phyloP scores from a whole-genome alignment of 1,284 basidiomycete species.

The Ceratorhiza oryzae-sativae region DNA sequence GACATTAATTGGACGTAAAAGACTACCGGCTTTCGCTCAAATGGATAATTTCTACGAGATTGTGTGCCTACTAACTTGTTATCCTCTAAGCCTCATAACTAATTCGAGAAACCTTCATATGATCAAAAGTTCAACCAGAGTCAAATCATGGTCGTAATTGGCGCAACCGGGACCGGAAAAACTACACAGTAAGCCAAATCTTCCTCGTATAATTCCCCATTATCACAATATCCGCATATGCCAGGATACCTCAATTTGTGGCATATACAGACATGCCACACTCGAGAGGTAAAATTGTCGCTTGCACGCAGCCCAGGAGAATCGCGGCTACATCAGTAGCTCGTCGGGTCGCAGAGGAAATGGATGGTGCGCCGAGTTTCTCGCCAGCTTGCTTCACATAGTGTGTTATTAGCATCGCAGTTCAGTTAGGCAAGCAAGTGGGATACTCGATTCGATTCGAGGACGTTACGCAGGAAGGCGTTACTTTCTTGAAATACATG shows the following conservation, averaged over 20 bases:
- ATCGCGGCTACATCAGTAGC: slow-evolving; percentile 99
- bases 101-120: too few relatives aligned
- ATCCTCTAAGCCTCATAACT: too few relatives aligned
- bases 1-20: slow-evolving; percentile 84
- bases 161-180: slow-evolving; percentile 98
- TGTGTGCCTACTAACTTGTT: slow-evolving; percentile 56
- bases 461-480: slow-evolving; percentile 91
- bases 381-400: slow-evolving; percentile 57
- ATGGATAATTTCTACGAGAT: slow-evolving; percentile 92
- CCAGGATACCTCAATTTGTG: slow-evolving; percentile 95
- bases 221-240: slow-evolving; percentile 41
- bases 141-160: slow-evolving; percentile 95
- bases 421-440: slow-evolving; percentile 90
- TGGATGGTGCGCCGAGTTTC: slow-evolving; percentile 77
- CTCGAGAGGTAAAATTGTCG: slow-evolving; percentile 86
- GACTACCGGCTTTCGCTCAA: slow-evolving; percentile 90
- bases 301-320: slow-evolving; percentile 96
- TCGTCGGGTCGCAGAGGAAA: slow-evolving; percentile 97
- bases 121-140: slow-evolving; percentile 87
- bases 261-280: slow-evolving; percentile 92
- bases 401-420: slow-evolving; percentile 53
- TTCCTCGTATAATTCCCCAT: too few relatives aligned
- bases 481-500: slow-evolving; percentile 98
- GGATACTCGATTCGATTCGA: slow-evolving; percentile 99
- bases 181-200: slow-evolving; percentile 83